These are phyloP conservation scores for Lactarius indigo DNA, from an alignment of 768 basidiomycete species.

Conservation along the genomic window DNA sequence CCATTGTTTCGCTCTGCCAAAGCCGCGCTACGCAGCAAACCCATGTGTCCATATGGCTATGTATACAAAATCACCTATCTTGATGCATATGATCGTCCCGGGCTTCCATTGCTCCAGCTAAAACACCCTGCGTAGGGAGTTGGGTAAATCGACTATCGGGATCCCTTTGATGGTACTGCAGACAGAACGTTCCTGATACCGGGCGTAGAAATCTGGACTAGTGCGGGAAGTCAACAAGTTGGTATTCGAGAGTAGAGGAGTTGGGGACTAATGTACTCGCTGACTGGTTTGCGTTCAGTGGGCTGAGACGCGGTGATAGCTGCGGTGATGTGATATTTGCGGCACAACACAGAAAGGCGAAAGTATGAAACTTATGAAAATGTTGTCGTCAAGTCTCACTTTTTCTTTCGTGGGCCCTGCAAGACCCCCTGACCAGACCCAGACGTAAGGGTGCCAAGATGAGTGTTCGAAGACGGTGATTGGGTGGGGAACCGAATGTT, in stretches of 20 bases:
- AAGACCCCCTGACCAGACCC: background rate
- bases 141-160: background rate
- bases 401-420: background rate
- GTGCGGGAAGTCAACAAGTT: background rate
- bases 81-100: background rate
- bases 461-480: background rate
- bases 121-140: no score
- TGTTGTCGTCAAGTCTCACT: background rate
- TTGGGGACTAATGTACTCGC: background rate
- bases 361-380: background rate
- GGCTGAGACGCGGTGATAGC: background rate
- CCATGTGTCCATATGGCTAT: background rate
- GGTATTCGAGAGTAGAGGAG: background rate
- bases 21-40: background rate
- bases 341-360: no score
- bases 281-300: no score
- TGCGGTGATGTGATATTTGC: background rate
- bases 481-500: background rate
- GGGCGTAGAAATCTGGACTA: background rate
- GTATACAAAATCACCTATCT: background rate
- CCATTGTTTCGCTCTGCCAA: background rate
- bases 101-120: no score
- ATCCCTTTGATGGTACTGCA: background rate
- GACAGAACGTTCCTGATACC: background rate
- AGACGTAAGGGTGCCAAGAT: no score